Evolutionary conservation across 306 rosid genomes (phyloP).

Genomic region (Cercis canadensis): DNA sequence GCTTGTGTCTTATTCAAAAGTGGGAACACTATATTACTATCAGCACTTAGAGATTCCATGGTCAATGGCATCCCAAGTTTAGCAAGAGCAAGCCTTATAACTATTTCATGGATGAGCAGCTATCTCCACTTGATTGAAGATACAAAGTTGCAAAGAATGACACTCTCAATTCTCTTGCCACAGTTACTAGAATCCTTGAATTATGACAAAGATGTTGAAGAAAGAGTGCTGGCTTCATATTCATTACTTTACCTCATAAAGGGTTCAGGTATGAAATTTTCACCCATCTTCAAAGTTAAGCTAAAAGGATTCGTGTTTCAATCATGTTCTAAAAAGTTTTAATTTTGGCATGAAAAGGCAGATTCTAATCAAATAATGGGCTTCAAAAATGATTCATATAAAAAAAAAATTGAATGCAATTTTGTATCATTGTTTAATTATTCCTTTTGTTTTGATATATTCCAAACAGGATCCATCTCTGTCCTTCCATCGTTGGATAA

Average conservation of each 20-base stretch:
- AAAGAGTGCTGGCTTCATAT: conserved; percentile 81
- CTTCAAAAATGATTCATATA: neutral
- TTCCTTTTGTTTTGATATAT: conserved; percentile 15
- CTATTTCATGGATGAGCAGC: conserved; percentile 76
- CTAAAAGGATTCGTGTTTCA: neutral
- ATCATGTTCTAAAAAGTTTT: neutral
- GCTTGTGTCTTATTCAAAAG: conserved; percentile 57
- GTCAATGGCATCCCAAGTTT: conserved; percentile 62
- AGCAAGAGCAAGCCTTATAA: conserved; percentile 72
- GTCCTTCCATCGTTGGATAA: conserved; percentile 40
- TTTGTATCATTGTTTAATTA: neutral
- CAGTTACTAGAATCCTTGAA: conserved; percentile 57
- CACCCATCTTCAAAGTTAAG: neutral
- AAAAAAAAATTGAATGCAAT: too few species aligned
- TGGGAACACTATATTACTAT: conserved; percentile 61
- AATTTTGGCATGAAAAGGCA: neutral
- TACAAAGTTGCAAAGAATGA: conserved; percentile 46
- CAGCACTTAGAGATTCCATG: conserved; percentile 66
- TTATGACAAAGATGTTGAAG: conserved; percentile 68
- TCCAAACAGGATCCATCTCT: conserved; percentile 47
- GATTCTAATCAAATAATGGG: neutral
- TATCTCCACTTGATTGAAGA: conserved; percentile 55
- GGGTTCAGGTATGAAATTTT: conserved; percentile 57
- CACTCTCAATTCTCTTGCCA: conserved; percentile 61
- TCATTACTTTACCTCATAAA: conserved; percentile 61